Base-by-base conservation (phyloP, 1,284 basidiomycete species). In the Leccinum olivaceoglutinosum region DNA sequence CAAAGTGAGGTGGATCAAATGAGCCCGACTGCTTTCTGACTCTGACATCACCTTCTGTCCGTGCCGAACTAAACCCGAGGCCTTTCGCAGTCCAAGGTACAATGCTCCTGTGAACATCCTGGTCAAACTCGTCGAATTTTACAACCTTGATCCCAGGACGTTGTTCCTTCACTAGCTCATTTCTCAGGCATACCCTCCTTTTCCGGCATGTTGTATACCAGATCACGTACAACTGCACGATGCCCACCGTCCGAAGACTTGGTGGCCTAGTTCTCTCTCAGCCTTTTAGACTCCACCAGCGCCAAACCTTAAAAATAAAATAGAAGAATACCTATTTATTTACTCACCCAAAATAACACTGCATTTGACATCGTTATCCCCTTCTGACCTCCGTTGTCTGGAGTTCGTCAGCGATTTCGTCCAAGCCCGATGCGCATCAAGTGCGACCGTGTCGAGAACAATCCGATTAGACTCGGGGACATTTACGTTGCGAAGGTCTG, bases 171-270 rank as follows among this genome's bases (percentile, higher is more conserved):
- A 41, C 21, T 5, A 39, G 38, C 41, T 36, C 18, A 10, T 63
- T 75, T 76, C 74, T 67, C 73, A 72, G 64, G 72, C 71, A 59
- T 61, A 41, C 56, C 21, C 34, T 54, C 63, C 63, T 60, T 72
- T 64, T 63, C 58, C 54, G 60, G 60, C 60, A 58, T 51, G 65
- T 61, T 32, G 69, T 63, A 65, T 61, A 59, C 63, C 53, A 62
- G 34, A 74, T 73, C 66, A 76, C 72, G 72, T 73, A 73, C 64
- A 29, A 64, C 39, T 59, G 25, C 59, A 62, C 60, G 39, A 39
- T 65, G 34, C 56, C 49, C 60, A 60, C 25, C 57, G 64, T 63
- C 69, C 70, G 63, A 29, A 21, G 38, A 39, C 32, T 60, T 60
- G 53, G 59, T 58, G 49, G 32, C 14, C 51, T 51, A 39, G 57